Conservation (phyloP, 129 eudicot species). For the Solidago caesia region DNA sequence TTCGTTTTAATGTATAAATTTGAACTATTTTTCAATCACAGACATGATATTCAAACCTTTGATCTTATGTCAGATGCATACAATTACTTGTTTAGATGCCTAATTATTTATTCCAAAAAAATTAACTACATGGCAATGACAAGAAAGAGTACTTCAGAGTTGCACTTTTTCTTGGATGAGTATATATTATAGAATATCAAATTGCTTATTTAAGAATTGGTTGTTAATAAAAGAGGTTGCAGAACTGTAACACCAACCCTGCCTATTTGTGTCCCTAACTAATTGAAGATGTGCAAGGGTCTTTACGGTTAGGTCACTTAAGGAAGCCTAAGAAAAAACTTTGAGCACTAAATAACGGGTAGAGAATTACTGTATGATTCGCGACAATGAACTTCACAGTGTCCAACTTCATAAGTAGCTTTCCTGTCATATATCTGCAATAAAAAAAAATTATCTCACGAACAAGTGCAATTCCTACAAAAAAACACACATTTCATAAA, state of each 20-base stretch:
- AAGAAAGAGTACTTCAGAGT: background rate
- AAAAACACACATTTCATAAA: slow-evolving; percentile 5
- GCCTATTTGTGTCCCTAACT: background rate
- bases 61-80: background rate
- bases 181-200: background rate
- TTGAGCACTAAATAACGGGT: background rate
- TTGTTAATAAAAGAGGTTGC: background rate
- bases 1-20: background rate
- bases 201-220: background rate
- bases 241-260: background rate
- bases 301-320: background rate
- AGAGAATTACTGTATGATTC: slow-evolving; percentile 71
- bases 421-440: slow-evolving; percentile 92
- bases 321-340: slow-evolving; percentile 9
- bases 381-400: slow-evolving; percentile 81
- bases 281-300: background rate
- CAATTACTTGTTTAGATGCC: background rate
- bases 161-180: background rate
- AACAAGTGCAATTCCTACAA: slow-evolving; percentile 8
- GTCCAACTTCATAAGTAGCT: slow-evolving; percentile 88
- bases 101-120: background rate
- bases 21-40: background rate
- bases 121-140: too few relatives aligned
- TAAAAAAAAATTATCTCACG: slow-evolving; percentile 7
- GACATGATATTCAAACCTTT: background rate